Percentiles rank a stretch among this genome's conserved stretches.
phyloP scores from a whole-genome alignment of 306 rosid species.

The Castanopsis chinensis region DNA sequence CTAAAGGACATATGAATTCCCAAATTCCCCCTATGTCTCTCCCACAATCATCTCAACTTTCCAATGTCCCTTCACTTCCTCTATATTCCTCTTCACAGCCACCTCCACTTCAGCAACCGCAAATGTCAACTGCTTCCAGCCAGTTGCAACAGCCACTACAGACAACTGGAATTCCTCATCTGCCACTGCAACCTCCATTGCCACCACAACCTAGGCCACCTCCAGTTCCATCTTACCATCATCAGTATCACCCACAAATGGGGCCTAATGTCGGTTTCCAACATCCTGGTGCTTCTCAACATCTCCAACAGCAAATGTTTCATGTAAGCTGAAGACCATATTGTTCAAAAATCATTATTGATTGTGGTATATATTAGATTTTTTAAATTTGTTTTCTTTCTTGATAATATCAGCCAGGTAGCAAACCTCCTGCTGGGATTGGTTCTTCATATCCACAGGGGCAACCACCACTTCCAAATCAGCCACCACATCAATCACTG shows the following conservation, averaged over 20 bases:
- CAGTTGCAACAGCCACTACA: conserved; percentile 76
- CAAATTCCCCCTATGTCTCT: conserved; percentile 49
- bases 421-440: conserved; percentile 58
- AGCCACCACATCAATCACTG: conserved; percentile 62
- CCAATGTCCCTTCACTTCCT: conserved; percentile 55
- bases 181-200: conserved; percentile 73
- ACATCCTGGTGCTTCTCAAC: conserved; percentile 70
- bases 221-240: conserved; percentile 59
- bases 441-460: conserved; percentile 71
- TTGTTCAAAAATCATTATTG: conserved; percentile 9
- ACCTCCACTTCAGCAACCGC: conserved; percentile 61
- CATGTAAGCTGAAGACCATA: conserved; percentile 65
- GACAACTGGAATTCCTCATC: conserved; percentile 61
- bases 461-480: conserved; percentile 58
- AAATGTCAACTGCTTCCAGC: conserved; percentile 46
- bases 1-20: conserved; percentile 64
- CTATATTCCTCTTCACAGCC: conserved; percentile 72
- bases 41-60: conserved; percentile 71
- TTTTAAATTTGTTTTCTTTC: conserved; percentile 9
- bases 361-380: conserved; percentile 6
- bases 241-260: conserved; percentile 72
- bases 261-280: conserved; percentile 66
- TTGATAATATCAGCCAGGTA: conserved; percentile 59
- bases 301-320: conserved; percentile 66
- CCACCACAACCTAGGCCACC: conserved; percentile 76